Base-by-base conservation (phyloP, 2,329 filamentous ascomycete genomes). In the Ophiocordyceps robertsii region DNA sequence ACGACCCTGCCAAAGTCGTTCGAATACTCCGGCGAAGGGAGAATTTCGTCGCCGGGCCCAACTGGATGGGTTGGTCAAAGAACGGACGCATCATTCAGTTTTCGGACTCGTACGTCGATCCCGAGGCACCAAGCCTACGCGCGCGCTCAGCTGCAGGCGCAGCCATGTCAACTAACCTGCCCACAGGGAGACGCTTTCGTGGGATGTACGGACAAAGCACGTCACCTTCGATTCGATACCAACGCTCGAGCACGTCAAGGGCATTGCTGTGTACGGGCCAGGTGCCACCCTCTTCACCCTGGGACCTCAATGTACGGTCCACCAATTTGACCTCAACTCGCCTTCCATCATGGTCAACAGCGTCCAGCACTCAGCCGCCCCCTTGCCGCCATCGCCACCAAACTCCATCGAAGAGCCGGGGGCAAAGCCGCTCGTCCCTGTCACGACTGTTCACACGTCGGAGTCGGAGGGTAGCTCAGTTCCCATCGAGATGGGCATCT, bases 31-130 rank as follows among this genome's bases (percentile, higher is more conserved):
- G 86, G 59, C 75, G 84, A 53, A 80, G 80, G 8, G 88, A 95
- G 47, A 80, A 80, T 49, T 80, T 75, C 50, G 67, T 77, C 30
- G 66, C 77, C 3, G 87, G 87, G 1, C 82, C 85, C 32, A 95
- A 94, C 58, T 98, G 92, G 92, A 89, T 95, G 70, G 84, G 80
- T 17, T 98, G 92, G 92, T 96, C 92, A 0, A 96, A 95, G 65
- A 96, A 95, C 66, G 92, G 92, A 33, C 83, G 89, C 51, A 88
- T 98, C 50, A 80, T 98, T 49, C 92, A 98, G 63, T 89, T 80
- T 62, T 84, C 85, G 6, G 87, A 95, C 63, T 80, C 82, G 89
- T 95, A 70, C 67, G 85, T 77, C 35, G 29, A 43, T 40, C 33
- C 41, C 42, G 46, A 35, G 48, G 45, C 49, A 46, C 46, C 44